Evolutionary conservation across 768 basidiomycete genomes (phyloP).

Genomic region (Amanita jacksonii): DNA sequence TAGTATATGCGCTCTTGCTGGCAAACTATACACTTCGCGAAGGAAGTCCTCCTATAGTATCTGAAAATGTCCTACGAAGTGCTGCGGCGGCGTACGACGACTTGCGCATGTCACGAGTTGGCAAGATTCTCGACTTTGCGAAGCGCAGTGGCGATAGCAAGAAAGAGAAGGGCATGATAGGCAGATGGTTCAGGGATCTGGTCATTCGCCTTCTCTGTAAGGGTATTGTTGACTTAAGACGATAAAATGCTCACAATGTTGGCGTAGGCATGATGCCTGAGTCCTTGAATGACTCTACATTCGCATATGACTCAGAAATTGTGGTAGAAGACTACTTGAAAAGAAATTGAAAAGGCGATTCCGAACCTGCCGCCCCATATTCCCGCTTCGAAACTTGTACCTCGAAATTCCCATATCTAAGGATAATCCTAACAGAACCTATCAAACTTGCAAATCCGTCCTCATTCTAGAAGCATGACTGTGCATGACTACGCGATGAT

Average conservation of each 20-base stretch:
- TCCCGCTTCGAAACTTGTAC: too few relatives aligned
- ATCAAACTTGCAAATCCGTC: too few relatives aligned
- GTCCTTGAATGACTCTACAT: conserved; percentile 18
- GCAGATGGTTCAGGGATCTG: conserved; percentile 24
- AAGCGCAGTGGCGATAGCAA: conserved; percentile 23
- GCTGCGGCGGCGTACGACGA: conserved; percentile 14
- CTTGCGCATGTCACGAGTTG: conserved; percentile 24
- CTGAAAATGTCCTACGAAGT: not conserved
- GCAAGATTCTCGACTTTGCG: conserved; percentile 23
- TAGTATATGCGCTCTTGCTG: conserved; percentile 25
- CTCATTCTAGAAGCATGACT: too few relatives aligned
- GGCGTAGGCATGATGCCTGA: conserved; percentile 22
- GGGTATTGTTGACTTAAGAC: conserved; percentile 7
- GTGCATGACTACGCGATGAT: too few relatives aligned
- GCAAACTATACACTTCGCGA: conserved; percentile 18
- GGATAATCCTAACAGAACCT: too few relatives aligned
- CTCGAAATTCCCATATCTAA: too few relatives aligned
- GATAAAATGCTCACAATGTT: not conserved
- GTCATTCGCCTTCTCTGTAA: conserved; percentile 24
- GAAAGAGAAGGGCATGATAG: conserved; percentile 21
- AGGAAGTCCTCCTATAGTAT: not conserved
- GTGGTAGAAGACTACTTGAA: conserved; percentile 17
- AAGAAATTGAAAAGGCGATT: conserved; percentile 7
- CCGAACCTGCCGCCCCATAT: too few relatives aligned
- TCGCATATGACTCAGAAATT: conserved; percentile 20